Base-by-base conservation (phyloP, 1,284 basidiomycete genomes). In the Malassezia caprae region DNA sequence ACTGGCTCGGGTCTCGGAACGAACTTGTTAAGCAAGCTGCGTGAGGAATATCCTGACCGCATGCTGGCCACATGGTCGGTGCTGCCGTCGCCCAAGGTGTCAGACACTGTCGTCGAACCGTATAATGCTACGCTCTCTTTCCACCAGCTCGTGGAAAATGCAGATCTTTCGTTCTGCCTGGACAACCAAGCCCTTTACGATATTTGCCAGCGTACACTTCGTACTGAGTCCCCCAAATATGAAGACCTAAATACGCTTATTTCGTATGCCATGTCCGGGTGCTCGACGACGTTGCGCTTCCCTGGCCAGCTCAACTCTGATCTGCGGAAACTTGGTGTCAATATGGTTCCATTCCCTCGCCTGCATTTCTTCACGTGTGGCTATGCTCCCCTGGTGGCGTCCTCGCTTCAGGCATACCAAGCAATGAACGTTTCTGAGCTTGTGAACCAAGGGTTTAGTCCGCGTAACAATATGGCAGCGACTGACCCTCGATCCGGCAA, bases 121-220 rank as follows among this genome's bases (percentile, higher is more conserved):
- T 94, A 96, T 77, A 96, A 96, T 74, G 84, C 89, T 2, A 80
- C 90, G 47, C 81, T 96, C 12, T 89, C 90, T 1, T 79, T 89
- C 46, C 87, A 96, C 76, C 90, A 93, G 77, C 82, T 96, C 19
- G 82, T 93, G 13, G 90, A 96, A 58, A 75, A 87, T 76, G 84
- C 86, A 53, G 91, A 96, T 76, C 78, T 93, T 59, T 87, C 88
- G 4, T 83, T 93, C 66, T 88, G 87, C 75, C 83, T 94, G 51
- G 87, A 96, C 77, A 96, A 96, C 76, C 90, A 96, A 76, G 90
- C 90, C 4, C 77, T 94, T 80, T 90, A 91, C 73, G 84, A 91
- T 61, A 90, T 94, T 64, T 83, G 84, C 55, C 79, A 82, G 31
- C 80, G 82, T 45, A 85, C 85, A 7, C 78, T 91, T 59, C 87